Conservation (phyloP, 1,284 basidiomycete genomes). For the Papiliotrema fonsecae region DNA sequence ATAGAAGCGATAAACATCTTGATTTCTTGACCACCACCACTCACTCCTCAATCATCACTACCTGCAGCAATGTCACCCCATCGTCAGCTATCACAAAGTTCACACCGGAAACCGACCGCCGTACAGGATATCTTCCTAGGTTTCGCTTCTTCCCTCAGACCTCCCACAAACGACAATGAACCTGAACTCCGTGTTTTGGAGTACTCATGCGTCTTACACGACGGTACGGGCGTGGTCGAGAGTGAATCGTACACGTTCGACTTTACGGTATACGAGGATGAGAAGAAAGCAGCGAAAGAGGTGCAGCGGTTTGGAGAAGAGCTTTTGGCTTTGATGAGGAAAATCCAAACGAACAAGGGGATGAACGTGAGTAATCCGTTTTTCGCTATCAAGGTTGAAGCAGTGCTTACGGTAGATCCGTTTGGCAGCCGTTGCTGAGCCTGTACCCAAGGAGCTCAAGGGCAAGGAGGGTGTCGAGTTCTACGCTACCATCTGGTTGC, state of each 20-base stretch:
- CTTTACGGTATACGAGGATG: constrained; percentile 11
- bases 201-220: constrained; percentile 29
- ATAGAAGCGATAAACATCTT: no score
- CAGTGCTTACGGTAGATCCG: constrained; percentile 18
- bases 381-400: background rate
- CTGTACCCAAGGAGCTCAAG: constrained; percentile 27
- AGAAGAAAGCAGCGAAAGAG: constrained; percentile 16
- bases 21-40: no score
- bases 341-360: constrained; percentile 21
- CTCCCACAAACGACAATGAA: background rate
- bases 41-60: no score
- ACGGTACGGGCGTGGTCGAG: constrained; percentile 33
- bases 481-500: constrained; percentile 31
- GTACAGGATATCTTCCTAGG: constrained; percentile 38
- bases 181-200: constrained; percentile 17
- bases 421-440: constrained; percentile 31
- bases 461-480: constrained; percentile 21
- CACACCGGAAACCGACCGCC: constrained; percentile 20
- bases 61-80: constrained; percentile 16
- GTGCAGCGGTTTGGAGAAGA: constrained; percentile 22
- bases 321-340: constrained; percentile 19
- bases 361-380: constrained; percentile 29
- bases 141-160: constrained; percentile 13
- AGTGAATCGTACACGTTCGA: constrained; percentile 22
- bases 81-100: constrained; percentile 19